Conservation (phyloP, 106 monocot genomes). For the Narthecium ossifragum region DNA sequence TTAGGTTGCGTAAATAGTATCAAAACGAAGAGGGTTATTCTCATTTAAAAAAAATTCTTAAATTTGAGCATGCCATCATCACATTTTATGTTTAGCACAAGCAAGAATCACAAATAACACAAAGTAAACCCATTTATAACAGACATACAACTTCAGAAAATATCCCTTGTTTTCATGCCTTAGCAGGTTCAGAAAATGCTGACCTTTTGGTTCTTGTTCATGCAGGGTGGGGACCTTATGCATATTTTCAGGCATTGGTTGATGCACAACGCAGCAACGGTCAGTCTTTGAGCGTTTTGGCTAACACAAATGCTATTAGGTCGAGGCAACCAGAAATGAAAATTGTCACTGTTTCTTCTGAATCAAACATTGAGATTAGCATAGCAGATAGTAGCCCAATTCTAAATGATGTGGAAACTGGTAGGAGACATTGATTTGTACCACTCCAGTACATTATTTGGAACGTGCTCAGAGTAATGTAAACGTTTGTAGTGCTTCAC, state of each 20-base stretch:
- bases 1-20: too few relatives aligned
- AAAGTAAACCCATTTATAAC: too few relatives aligned
- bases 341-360: constrained; percentile 1
- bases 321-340: constrained; percentile 1
- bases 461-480: too few relatives aligned
- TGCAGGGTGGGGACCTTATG: constrained; percentile 21
- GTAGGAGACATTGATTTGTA: constrained; percentile 2
- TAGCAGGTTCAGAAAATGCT: neutral
- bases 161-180: neutral
- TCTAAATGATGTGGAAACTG: constrained; percentile 2
- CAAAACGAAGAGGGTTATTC: neutral
- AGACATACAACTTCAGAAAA: neutral
- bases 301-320: neutral
- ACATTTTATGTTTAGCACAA: too few relatives aligned
- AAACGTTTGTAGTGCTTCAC: too few relatives aligned
- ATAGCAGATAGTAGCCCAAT: constrained; percentile 1
- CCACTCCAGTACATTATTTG: neutral
- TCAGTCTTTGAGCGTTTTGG: too few relatives aligned
- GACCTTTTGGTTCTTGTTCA: neutral
- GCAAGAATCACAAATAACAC: too few relatives aligned
- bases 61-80: too few relatives aligned
- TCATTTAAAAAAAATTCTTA: too few relatives aligned
- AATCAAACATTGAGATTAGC: neutral
- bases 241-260: constrained; percentile 17
- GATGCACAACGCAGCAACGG: neutral